These are phyloP conservation scores for Candida glucosophila DNA, from an alignment of 1,139 yeast genomes.

Conservation along the genomic window DNA sequence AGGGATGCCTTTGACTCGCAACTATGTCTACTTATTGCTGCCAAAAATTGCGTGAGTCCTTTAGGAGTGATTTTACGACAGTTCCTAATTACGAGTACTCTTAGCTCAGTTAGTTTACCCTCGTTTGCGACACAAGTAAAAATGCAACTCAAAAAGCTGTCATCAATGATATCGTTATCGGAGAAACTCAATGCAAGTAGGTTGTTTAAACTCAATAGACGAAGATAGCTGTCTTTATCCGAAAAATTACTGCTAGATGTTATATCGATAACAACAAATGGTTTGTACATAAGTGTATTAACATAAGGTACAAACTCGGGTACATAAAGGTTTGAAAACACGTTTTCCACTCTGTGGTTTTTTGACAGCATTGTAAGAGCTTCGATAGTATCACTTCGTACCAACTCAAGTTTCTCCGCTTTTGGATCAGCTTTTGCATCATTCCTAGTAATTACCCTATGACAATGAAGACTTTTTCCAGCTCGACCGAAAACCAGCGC, in stretches of 20 bases:
- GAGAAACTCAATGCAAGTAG: conserved; percentile 28
- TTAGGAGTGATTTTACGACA: conserved; percentile 1
- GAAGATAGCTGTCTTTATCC: conserved; percentile 16
- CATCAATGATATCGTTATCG: conserved; percentile 19
- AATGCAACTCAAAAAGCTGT: conserved; percentile 21
- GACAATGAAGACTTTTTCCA: conserved; percentile 17
- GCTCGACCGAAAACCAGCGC: conserved; percentile 14
- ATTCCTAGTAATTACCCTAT: conserved; percentile 5
- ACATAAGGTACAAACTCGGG: conserved; percentile 13
- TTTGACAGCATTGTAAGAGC: conserved; percentile 7
- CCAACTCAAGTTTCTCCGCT: neutral
- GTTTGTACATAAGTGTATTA: conserved; percentile 8
- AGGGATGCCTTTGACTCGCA: too few species aligned
- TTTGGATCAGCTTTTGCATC: neutral
- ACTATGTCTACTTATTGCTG: too few species aligned
- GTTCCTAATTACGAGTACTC: conserved; percentile 4
- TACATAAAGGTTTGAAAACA: conserved; percentile 21
- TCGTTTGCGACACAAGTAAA: conserved; percentile 13
- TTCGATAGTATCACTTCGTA: conserved; percentile 5
- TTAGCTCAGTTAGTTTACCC: conserved; percentile 9
- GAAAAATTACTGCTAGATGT: conserved; percentile 6
- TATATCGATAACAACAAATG: conserved; percentile 14
- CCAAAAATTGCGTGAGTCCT: too few species aligned
- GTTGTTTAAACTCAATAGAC: conserved; percentile 20
- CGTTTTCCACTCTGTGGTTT: conserved; percentile 26